Conservation (phyloP, 1,139 yeast genomes). For the Candida freyschussii region DNA sequence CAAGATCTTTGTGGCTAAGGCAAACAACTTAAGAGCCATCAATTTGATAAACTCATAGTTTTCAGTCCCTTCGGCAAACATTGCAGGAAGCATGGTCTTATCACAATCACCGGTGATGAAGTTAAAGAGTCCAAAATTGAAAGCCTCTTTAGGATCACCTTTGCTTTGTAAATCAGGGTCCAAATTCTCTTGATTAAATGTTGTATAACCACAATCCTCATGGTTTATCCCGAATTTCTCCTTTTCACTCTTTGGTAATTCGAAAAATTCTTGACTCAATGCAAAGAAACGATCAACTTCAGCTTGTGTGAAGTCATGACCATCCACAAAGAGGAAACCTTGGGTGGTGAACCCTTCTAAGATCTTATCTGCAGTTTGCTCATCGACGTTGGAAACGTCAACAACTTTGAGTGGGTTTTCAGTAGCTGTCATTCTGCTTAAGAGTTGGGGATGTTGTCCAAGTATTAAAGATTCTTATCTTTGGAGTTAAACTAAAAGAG, state of each 20-base stretch:
- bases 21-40: conserved; percentile 39
- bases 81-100: conserved; percentile 36
- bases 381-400: conserved; percentile 47
- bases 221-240: conserved; percentile 40
- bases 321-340: conserved; percentile 71
- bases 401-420: conserved; percentile 43
- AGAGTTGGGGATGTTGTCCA: background rate
- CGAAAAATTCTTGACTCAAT: conserved; percentile 53
- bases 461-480: no score
- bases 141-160: conserved; percentile 40
- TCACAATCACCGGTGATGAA: conserved; percentile 31
- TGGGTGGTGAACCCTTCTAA: conserved; percentile 62
- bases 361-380: conserved; percentile 44
- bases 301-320: conserved; percentile 56
- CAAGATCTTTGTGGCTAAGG: conserved; percentile 31
- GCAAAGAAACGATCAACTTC: conserved; percentile 55
- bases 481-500: no score
- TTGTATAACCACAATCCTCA: conserved; percentile 60
- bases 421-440: conserved; percentile 5
- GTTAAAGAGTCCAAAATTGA: conserved; percentile 28
- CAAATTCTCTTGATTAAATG: conserved; percentile 53
- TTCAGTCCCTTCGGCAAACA: conserved; percentile 33
- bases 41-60: conserved; percentile 33
- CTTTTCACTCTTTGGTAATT: conserved; percentile 47
- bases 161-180: conserved; percentile 42